A percentile compares a stretch with the other conserved stretches of the same genome.
Conservation (phyloP, 1,284 basidiomycete species). For the Ustilago nuda region DNA sequence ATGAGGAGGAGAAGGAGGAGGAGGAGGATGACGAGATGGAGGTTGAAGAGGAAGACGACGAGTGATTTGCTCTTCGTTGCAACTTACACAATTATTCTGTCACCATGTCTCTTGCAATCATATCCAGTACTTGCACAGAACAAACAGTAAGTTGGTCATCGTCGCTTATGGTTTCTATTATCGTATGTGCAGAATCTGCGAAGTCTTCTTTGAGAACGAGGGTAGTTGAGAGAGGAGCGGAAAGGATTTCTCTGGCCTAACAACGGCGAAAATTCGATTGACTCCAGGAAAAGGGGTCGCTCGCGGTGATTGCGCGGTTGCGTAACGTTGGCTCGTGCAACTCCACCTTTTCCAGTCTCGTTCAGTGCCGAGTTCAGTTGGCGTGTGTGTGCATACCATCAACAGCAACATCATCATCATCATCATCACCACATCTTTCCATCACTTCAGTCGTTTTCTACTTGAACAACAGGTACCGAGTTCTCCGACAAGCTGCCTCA, state of each 20-base stretch:
- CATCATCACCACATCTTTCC: not conserved
- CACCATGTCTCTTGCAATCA: not conserved
- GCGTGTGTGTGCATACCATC: not conserved
- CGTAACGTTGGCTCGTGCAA: not conserved
- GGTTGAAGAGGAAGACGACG: conserved; percentile 43
- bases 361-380: too few species aligned
- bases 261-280: not conserved
- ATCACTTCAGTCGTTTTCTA: not conserved
- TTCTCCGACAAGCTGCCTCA: conserved; percentile 20
- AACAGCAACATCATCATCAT: not conserved
- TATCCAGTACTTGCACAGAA: too few species aligned
- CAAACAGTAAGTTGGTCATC: too few species aligned
- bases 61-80: conserved; percentile 10
- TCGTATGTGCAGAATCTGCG: too few species aligned
- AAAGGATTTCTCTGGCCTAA: not conserved
- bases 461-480: not conserved
- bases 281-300: not conserved
- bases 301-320: not conserved
- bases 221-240: too few species aligned
- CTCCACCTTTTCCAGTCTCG: not conserved
- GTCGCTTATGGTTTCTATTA: too few species aligned
- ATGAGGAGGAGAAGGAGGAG: conserved; percentile 25
- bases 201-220: too few species aligned
- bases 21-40: conserved; percentile 42
- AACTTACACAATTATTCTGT: not conserved